These are phyloP conservation scores for Primulina huaijiensis DNA, from an alignment of 257 asterid genomes.

Conservation along the genomic window DNA sequence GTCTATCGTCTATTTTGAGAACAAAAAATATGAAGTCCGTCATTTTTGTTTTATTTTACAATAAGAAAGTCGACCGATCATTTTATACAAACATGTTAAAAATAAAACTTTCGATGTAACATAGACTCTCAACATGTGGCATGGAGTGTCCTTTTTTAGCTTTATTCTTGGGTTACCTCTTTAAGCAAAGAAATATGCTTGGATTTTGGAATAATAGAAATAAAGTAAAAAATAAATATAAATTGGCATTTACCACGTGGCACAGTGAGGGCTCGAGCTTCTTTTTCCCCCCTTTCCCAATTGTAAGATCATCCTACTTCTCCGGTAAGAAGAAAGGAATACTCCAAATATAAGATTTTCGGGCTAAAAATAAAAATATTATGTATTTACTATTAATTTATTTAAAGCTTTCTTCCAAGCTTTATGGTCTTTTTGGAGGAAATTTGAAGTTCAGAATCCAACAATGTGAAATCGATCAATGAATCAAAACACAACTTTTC, in stretches of 20 bases:
- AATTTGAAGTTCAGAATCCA: conserved; percentile 29
- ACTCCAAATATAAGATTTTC: not conserved
- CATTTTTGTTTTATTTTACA: no score
- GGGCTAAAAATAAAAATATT: no score
- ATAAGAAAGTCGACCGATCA: no score
- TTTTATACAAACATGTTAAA: no score
- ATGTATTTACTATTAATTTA: not conserved
- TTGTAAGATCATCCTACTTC: conserved; percentile 39
- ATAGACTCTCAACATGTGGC: not conserved
- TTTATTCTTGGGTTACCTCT: conserved; percentile 53
- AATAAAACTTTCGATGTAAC: no score
- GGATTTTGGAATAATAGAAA: conserved; percentile 38
- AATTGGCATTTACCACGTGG: conserved; percentile 29
- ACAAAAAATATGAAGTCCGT: no score
- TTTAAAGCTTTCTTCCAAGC: conserved; percentile 15
- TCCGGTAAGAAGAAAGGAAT: conserved; percentile 36
- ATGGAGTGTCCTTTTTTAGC: conserved; percentile 36
- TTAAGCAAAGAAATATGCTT: conserved; percentile 61
- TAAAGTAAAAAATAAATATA: conserved; percentile 4
- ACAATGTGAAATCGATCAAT: conserved; percentile 26
- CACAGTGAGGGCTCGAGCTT: conserved; percentile 1
- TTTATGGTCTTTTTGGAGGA: conserved; percentile 30
- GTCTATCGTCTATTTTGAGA: no score
- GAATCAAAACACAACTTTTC: not conserved
- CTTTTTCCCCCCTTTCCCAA: not conserved